These are phyloP conservation scores for Talaromyces adpressus DNA, from an alignment of 495 filamentous ascomycete genomes.

Conservation along the genomic window DNA sequence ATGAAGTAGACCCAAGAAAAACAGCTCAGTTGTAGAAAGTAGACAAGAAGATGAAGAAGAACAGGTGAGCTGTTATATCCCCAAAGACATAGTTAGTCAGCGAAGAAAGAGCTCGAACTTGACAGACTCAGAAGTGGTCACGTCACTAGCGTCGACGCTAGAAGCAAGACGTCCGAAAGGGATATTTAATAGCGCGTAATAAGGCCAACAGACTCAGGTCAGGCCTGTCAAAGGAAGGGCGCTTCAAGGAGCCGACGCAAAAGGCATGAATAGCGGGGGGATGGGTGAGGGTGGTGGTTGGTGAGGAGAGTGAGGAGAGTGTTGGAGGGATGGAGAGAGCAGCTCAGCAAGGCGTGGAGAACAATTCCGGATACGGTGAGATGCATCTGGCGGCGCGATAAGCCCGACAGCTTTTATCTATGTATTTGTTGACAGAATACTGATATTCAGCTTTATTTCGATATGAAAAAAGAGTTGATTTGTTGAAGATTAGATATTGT, in stretches of 20 bases:
- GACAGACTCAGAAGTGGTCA: neutral
- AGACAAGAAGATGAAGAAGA: neutral
- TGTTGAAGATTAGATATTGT: too few relatives aligned
- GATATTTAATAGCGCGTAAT: neutral
- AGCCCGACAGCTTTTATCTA: neutral
- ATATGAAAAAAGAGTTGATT: too few relatives aligned
- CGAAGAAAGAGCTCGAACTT: slow-evolving; percentile 3
- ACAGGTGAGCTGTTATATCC: neutral
- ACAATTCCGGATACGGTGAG: slow-evolving; percentile 8
- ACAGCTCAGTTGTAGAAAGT: neutral
- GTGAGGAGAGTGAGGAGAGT: neutral
- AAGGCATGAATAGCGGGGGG: neutral
- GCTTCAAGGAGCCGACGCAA: neutral
- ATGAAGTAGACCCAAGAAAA: neutral
- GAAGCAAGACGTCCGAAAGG: slow-evolving; percentile 1
- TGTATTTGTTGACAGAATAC: too few relatives aligned
- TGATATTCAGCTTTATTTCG: too few relatives aligned
- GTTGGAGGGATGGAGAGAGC: too few relatives aligned
- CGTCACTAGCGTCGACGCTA: neutral
- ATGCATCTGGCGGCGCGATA: slow-evolving; percentile 2
- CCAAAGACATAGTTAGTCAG: neutral
- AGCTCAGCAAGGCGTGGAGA: neutral
- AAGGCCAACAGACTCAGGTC: neutral
- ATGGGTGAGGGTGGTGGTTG: neutral
- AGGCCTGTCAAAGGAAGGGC: neutral